Evolutionary conservation across 2,329 filamentous ascomycete genomes (phyloP), one percentile per base, ranked within the genome.

Genomic region (Fusarium poae): DNA sequence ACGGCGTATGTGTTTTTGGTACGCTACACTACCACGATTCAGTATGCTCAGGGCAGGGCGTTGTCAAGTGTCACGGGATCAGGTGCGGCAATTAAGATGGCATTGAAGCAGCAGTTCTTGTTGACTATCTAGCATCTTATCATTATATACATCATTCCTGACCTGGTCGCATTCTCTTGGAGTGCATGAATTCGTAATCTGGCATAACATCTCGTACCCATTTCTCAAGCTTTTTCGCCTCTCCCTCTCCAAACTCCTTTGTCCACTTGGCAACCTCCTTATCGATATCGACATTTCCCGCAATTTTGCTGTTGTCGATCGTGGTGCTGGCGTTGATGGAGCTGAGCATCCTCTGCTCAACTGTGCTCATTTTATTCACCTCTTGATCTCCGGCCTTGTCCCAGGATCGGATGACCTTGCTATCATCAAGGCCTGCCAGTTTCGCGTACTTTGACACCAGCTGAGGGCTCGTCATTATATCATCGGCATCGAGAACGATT

Each of bases 401-500:
- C 68, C 68, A 71, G 0, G 65, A 57, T 25, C 51, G 66, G 3
- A 55, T 45, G 9, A 71, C 21, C 27, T 67, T 71, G 18, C 11
- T 60, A 2, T 52, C 43, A 7, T 71, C 58, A 6, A 71, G 61
- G 3, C 68, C 68, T 5, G 62, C 32, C 3, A 69, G 34, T 6
- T 58, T 27, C 5, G 62, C 54, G 20, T 71, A 71, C 27, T 69
- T 64, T 7, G 37, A 37, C 4, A 71, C 65, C 1, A 71, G 40
- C 6, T 48, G 20, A 30, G 68, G 68, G 0, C 43, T 53, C 4
- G 46, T 64, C 62, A 71, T 71, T 8, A 71, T 45, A 34, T 71
- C 68, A 13, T 71, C 68, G 2, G 68, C 68, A 16, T 71, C 68
- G 7, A 71, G 53, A 5, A 71, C 58, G 16, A 71, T 64, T 2